A percentile compares a stretch with the other conserved stretches of the same genome.
These are phyloP conservation scores for Pelargonium nanum DNA, from an alignment of 345 rosid species.

Conservation along the genomic window DNA sequence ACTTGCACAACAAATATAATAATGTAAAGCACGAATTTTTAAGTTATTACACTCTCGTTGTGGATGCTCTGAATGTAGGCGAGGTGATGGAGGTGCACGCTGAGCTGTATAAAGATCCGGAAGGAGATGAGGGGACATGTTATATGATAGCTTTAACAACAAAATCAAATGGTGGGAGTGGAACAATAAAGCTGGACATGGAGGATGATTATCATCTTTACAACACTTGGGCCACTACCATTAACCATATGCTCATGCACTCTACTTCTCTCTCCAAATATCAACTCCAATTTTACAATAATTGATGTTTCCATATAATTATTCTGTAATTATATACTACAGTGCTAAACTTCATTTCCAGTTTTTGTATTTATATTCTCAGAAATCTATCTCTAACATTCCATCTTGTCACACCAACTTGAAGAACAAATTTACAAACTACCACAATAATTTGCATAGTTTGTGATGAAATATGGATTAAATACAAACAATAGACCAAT, in stretches of 20 bases:
- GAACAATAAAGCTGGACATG: constrained; percentile 73
- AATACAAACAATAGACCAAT: too few species aligned
- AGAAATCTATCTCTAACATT: too few species aligned
- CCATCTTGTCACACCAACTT: too few species aligned
- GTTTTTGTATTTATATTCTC: too few species aligned
- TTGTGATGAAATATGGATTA: too few species aligned
- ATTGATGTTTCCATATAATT: constrained; percentile 8
- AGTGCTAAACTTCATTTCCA: not conserved
- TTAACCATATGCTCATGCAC: constrained; percentile 57
- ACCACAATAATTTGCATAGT: too few species aligned
- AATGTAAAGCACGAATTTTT: not conserved
- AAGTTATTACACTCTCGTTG: too few species aligned
- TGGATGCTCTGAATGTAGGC: constrained; percentile 27
- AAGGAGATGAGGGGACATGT: constrained; percentile 41
- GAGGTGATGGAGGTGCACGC: constrained; percentile 56
- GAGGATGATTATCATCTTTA: constrained; percentile 56
- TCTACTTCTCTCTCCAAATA: constrained; percentile 45
- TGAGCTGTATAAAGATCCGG: constrained; percentile 49
- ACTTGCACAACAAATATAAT: not conserved
- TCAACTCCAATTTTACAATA: constrained; percentile 39
- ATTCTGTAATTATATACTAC: not conserved
- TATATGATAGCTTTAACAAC: constrained; percentile 59
- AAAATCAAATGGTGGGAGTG: constrained; percentile 33
- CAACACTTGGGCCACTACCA: constrained; percentile 62
- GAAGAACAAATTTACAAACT: too few species aligned